Percentiles rank a stretch among this genome's conserved stretches.
phyloP scores from a whole-genome alignment of 495 filamentous ascomycete species.

The Aspergillus sparsus region DNA sequence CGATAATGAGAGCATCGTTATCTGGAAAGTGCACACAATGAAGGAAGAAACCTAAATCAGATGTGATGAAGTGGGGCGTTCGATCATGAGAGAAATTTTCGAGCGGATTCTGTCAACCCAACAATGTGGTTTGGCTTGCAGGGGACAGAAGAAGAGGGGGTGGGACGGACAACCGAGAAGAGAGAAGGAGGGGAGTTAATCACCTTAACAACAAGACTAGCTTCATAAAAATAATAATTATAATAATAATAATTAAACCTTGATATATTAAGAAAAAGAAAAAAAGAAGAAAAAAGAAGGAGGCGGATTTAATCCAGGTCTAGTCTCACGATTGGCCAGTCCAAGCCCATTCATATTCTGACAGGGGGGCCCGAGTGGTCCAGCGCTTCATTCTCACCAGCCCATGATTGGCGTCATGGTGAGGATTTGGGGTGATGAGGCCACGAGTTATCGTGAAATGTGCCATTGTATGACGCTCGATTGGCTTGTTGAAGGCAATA shows the following conservation, averaged over 20 bases:
- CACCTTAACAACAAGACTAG: neutral
- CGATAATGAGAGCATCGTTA: conserved; percentile 19
- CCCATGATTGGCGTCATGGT: neutral
- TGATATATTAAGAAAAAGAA: neutral
- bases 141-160: conserved; percentile 28
- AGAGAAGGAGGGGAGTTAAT: neutral
- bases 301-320: neutral
- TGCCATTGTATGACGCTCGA: neutral
- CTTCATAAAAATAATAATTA: neutral
- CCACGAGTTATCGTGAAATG: neutral
- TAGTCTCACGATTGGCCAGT: neutral
- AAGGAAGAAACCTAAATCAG: conserved; percentile 10
- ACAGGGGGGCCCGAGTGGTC: neutral
- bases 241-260: neutral
- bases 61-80: conserved; percentile 13
- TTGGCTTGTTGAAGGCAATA: neutral
- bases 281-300: neutral
- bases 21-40: conserved; percentile 7
- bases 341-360: neutral
- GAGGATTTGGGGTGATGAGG: neutral
- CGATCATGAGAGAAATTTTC: conserved; percentile 8
- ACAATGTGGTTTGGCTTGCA: conserved; percentile 43
- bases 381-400: neutral
- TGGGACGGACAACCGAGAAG: conserved; percentile 15
- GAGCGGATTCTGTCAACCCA: conserved; percentile 23